phyloP scores from a whole-genome alignment of 225 moss, liverwort and hornwort genomes.

The Polytrichum formosum region DNA sequence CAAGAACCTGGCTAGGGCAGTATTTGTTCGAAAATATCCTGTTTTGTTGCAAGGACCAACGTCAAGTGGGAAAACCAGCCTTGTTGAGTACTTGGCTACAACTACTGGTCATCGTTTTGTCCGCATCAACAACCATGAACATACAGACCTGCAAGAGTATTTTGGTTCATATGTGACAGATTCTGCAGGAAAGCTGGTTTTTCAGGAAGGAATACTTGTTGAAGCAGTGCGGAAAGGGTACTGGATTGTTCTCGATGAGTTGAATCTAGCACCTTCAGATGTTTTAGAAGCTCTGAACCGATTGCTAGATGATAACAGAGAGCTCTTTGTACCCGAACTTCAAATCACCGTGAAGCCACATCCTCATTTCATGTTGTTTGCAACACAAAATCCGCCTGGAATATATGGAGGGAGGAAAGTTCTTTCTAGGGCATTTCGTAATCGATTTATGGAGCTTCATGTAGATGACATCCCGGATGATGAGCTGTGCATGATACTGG shows the following conservation, averaged over 20 bases:
- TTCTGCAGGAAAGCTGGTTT: constrained; percentile 76
- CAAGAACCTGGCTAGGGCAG: constrained; percentile 90
- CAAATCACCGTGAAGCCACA: constrained; percentile 90
- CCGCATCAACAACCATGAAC: constrained; percentile 96
- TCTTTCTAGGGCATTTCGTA: constrained; percentile 92
- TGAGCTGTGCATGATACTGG: constrained; percentile 81
- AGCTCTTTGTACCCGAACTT: constrained; percentile 94
- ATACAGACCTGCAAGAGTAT: constrained; percentile 98
- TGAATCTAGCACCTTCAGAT: constrained; percentile 97
- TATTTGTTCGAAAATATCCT: constrained; percentile 88
- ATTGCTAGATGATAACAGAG: constrained; percentile 91
- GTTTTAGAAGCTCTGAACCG: constrained; percentile 96
- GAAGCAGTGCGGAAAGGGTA: constrained; percentile 93
- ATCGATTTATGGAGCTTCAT: constrained; percentile 95
- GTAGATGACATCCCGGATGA: constrained; percentile 96
- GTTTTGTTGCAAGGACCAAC: constrained; percentile 97
- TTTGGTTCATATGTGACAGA: constrained; percentile 92
- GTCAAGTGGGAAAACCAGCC: constrained; percentile 98
- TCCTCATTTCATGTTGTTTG: constrained; percentile 99
- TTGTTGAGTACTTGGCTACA: constrained; percentile 84
- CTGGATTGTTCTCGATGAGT: constrained; percentile 97
- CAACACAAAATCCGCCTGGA: constrained; percentile 99
- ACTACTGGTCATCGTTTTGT: constrained; percentile 88
- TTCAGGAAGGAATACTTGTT: constrained; percentile 96
- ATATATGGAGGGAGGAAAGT: constrained; percentile 93